Percentiles rank a stretch among this genome's conserved stretches.
Conservation (phyloP, 192 early-diverging fungal species). For the Phycomyces nitens region DNA sequence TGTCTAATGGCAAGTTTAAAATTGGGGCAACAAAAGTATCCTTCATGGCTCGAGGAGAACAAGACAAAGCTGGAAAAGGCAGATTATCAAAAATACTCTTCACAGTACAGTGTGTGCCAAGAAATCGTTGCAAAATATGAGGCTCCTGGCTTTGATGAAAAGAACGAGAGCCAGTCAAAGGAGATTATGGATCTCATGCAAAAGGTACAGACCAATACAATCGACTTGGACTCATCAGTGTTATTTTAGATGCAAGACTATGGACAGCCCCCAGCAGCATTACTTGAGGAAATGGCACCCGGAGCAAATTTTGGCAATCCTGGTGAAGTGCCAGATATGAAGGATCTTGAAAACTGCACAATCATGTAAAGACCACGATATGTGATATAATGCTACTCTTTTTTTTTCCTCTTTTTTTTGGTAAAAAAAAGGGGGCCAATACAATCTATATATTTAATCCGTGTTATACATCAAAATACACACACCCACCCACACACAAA, state of each 20-base stretch:
- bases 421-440: not conserved
- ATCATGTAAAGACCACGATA: slow-evolving; percentile 36
- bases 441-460: too few species aligned
- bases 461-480: too few species aligned
- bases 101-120: slow-evolving; percentile 73
- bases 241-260: slow-evolving; percentile 95
- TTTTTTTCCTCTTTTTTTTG: not conserved
- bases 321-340: slow-evolving; percentile 51
- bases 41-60: slow-evolving; percentile 82
- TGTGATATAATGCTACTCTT: not conserved
- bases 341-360: slow-evolving; percentile 50
- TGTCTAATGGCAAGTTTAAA: too few species aligned
- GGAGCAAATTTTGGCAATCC: slow-evolving; percentile 80
- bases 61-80: slow-evolving; percentile 62
- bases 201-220: too few species aligned
- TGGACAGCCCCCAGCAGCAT: slow-evolving; percentile 90
- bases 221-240: too few species aligned
- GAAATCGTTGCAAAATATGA: slow-evolving; percentile 87
- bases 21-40: slow-evolving; percentile 67
- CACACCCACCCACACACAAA: too few species aligned
- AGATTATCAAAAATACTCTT: slow-evolving; percentile 72
- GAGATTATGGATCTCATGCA: slow-evolving; percentile 90
- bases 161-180: slow-evolving; percentile 64
- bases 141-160: slow-evolving; percentile 60
- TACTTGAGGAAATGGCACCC: slow-evolving; percentile 88